Conservation (phyloP, 176 grass and related monocot genomes). For the Urochloa ruziziensis region DNA sequence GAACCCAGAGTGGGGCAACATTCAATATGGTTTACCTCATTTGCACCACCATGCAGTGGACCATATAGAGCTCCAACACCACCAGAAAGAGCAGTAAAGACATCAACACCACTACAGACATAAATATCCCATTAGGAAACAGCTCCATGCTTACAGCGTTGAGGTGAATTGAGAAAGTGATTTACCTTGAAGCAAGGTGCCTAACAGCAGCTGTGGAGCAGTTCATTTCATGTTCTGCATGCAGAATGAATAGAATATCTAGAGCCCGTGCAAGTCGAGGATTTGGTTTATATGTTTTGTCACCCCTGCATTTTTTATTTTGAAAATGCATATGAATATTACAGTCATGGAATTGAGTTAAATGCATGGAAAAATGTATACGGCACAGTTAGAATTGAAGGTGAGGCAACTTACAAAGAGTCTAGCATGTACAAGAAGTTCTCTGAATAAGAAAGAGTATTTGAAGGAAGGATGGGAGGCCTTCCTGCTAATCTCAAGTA, state of each 20-base stretch:
- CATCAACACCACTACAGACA: slow-evolving; percentile 90
- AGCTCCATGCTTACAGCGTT: slow-evolving; percentile 18
- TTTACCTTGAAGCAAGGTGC: slow-evolving; percentile 98
- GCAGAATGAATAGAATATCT: slow-evolving; percentile 93
- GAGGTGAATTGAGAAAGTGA: not conserved
- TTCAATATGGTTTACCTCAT: slow-evolving; percentile 62
- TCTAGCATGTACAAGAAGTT: slow-evolving; percentile 98
- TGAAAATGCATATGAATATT: slow-evolving; percentile 3
- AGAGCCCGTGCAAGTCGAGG: slow-evolving; percentile 80
- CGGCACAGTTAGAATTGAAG: not conserved
- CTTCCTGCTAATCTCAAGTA: slow-evolving; percentile 96
- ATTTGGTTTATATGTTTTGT: slow-evolving; percentile 82
- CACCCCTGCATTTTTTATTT: slow-evolving; percentile 60
- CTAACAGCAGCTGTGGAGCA: slow-evolving; percentile 94
- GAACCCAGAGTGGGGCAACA: not conserved
- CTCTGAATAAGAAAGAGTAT: slow-evolving; percentile 89
- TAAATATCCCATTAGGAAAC: slow-evolving; percentile 34
- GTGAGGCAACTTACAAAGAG: slow-evolving; percentile 66
- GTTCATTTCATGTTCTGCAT: slow-evolving; percentile 99
- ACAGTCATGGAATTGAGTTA: not conserved
- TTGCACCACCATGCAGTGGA: slow-evolving; percentile 95
- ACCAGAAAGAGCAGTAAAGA: slow-evolving; percentile 93
- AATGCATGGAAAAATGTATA: not conserved
- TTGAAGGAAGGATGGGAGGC: slow-evolving; percentile 76
- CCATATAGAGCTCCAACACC: slow-evolving; percentile 98